Conservation (phyloP, 148 eudicot genomes). For the Rhododendron ovatum region DNA sequence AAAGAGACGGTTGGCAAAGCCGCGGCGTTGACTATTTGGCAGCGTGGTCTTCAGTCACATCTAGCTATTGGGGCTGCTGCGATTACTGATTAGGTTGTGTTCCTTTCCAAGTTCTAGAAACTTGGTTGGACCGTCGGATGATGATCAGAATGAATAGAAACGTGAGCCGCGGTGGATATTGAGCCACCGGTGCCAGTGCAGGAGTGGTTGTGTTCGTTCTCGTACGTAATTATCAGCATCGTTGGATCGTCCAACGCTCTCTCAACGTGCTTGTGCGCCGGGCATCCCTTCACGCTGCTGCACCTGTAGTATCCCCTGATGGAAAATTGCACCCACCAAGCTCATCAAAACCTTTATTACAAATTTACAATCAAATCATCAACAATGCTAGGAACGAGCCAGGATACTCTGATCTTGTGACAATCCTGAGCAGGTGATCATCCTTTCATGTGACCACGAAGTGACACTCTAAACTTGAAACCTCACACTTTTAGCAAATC, state of each 20-base stretch:
- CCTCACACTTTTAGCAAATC: too few relatives aligned
- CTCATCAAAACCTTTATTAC: not conserved
- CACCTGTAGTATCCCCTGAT: slow-evolving; percentile 76
- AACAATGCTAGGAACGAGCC: too few relatives aligned
- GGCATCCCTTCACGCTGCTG: slow-evolving; percentile 60
- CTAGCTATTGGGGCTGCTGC: not conserved
- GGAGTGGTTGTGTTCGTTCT: slow-evolving; percentile 66
- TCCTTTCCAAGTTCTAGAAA: not conserved
- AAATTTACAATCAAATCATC: too few relatives aligned
- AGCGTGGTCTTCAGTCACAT: not conserved
- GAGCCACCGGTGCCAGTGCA: not conserved
- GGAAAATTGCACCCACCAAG: slow-evolving; percentile 9
- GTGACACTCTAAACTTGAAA: too few relatives aligned
- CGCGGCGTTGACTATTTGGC: not conserved
- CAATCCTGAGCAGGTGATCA: too few relatives aligned
- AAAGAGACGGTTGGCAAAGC: not conserved
- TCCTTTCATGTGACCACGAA: too few relatives aligned
- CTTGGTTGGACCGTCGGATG: not conserved
- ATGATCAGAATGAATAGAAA: not conserved
- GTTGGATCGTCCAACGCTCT: slow-evolving; percentile 58
- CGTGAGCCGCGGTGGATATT: not conserved
- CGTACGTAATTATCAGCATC: slow-evolving; percentile 70
- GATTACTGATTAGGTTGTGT: not conserved
- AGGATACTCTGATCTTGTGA: too few relatives aligned
- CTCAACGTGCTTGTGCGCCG: slow-evolving; percentile 81